Evolutionary conservation across 1,139 yeast genomes (phyloP).

Genomic region (Yamadazyma spencermartinsiae): DNA sequence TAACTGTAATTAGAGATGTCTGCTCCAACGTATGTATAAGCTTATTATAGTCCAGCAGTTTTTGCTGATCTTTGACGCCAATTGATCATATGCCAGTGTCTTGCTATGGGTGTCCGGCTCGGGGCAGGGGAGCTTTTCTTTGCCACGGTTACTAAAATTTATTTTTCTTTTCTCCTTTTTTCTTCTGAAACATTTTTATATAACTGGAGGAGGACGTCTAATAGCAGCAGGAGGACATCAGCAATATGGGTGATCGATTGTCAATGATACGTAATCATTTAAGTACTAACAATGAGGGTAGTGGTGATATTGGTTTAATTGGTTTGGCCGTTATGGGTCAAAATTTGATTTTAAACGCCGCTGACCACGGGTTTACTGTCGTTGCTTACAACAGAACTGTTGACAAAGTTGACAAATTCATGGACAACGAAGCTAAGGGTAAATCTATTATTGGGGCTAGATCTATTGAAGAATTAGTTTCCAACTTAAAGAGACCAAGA

Average conservation of each 20-base stretch:
- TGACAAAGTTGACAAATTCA: constrained; percentile 89
- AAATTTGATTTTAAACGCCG: constrained; percentile 94
- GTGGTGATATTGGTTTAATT: constrained; percentile 97
- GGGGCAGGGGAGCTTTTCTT: too few species aligned
- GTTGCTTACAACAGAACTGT: constrained; percentile 98
- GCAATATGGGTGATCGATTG: not conserved
- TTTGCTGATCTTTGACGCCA: not conserved
- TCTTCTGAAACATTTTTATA: not conserved
- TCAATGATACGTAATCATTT: constrained; percentile 2
- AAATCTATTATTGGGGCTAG: constrained; percentile 93
- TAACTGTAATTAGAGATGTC: constrained; percentile 25
- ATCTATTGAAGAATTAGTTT: constrained; percentile 83
- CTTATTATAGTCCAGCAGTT: too few species aligned
- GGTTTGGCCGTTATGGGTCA: constrained; percentile 99
- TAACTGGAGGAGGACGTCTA: too few species aligned
- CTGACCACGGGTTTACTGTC: constrained; percentile 96
- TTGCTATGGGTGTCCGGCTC: not conserved
- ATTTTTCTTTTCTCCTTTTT: constrained; percentile 1
- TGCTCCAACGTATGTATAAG: constrained; percentile 46
- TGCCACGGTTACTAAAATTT: not conserved
- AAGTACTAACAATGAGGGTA: constrained; percentile 33
- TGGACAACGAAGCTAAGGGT: constrained; percentile 95
- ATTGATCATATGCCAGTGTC: not conserved
- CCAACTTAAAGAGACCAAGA: constrained; percentile 95
- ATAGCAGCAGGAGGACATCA: too few species aligned